Conservation (phyloP, 768 basidiomycete species). For the Suillus sp. region DNA sequence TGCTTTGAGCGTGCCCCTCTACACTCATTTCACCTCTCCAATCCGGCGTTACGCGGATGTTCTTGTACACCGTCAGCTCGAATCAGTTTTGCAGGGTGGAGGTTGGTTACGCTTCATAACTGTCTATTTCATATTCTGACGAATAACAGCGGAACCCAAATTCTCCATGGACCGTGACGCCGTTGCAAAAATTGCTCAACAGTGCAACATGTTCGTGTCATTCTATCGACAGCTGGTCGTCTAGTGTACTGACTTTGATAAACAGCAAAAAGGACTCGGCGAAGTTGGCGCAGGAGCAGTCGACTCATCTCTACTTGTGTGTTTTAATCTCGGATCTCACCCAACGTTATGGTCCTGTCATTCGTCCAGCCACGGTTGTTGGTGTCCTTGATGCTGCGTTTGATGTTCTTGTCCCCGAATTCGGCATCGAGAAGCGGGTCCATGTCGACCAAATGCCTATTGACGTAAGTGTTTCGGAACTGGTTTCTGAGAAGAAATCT, state of each 20-base stretch:
- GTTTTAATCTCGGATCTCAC: conserved; percentile 94
- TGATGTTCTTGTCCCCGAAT: conserved; percentile 94
- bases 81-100: conserved; percentile 78
- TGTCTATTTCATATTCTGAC: conserved; percentile 14
- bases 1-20: conserved; percentile 85
- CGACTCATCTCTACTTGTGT: conserved; percentile 92
- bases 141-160: conserved; percentile 65
- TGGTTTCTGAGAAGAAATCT: conserved; percentile 12
- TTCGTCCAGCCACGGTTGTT: conserved; percentile 93
- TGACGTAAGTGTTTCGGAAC: conserved; percentile 57
- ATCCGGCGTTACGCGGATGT: conserved; percentile 94
- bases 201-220: conserved; percentile 88
- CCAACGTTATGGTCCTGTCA: conserved; percentile 90
- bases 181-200: conserved; percentile 96
- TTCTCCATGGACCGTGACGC: conserved; percentile 98
- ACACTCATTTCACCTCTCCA: conserved; percentile 92
- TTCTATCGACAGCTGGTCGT: neutral
- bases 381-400: conserved; percentile 98
- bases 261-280: conserved; percentile 89
- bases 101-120: conserved; percentile 40
- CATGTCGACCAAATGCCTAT: conserved; percentile 99
- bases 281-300: conserved; percentile 92
- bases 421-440: conserved; percentile 98
- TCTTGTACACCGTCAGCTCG: conserved; percentile 94
- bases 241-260: conserved; percentile 8